phyloP scores from a whole-genome alignment of 169 alveolate genomes.

The Plasmodium inui region DNA sequence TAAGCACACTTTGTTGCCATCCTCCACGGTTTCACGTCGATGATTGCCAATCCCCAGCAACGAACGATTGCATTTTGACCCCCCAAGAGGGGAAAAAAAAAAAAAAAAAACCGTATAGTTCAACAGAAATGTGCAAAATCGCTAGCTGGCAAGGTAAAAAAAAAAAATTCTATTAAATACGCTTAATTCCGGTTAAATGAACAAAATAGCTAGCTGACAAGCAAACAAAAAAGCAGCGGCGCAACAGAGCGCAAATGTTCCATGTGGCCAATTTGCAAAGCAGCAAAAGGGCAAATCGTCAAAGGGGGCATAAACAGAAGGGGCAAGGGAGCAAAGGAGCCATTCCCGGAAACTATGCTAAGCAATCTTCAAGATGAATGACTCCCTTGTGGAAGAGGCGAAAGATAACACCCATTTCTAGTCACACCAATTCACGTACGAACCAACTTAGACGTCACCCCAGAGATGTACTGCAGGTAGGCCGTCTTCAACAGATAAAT shows the following conservation, averaged over 20 bases:
- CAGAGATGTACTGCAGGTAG: conserved; percentile 30
- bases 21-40: background rate
- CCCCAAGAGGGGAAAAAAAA: background rate
- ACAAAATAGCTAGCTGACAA: background rate
- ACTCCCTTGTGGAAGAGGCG: background rate
- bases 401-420: background rate
- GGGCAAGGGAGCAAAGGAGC: background rate
- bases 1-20: background rate
- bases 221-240: background rate
- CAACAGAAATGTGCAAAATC: background rate
- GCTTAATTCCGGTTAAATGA: background rate
- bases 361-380: background rate
- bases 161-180: background rate
- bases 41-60: background rate
- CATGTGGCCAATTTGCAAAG: background rate
- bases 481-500: conserved; percentile 47
- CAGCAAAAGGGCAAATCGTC: background rate
- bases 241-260: background rate
- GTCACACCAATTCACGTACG: background rate
- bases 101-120: background rate
- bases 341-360: background rate
- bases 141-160: background rate
- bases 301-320: background rate
- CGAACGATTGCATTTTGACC: background rate
- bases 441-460: conserved; percentile 9